phyloP scores from a whole-genome alignment of 176 grass and related monocot genomes.

The Oryza nivara region DNA sequence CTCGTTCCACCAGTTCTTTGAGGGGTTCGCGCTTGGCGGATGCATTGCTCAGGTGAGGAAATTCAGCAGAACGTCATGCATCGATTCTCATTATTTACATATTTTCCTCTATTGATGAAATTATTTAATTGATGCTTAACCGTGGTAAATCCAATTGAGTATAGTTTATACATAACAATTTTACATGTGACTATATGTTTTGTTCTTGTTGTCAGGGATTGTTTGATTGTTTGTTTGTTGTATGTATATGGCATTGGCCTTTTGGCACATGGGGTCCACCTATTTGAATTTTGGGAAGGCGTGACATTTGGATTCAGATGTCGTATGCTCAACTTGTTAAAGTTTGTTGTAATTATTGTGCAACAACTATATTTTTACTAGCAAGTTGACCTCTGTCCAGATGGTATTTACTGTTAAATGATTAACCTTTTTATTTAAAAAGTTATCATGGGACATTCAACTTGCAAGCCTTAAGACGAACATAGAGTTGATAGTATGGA shows the following conservation, averaged over 20 bases:
- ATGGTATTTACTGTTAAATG: not conserved
- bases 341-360: not conserved
- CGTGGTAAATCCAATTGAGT: not conserved
- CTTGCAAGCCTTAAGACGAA: not conserved
- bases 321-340: not conserved
- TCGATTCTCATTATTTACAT: not conserved
- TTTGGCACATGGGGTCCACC: not conserved
- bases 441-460: not conserved
- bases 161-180: not conserved
- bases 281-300: not conserved
- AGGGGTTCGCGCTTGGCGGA: slow-evolving; percentile 82
- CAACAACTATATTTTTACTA: not conserved
- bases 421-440: not conserved
- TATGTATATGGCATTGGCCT: not conserved
- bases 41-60: slow-evolving; percentile 82
- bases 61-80: not conserved
- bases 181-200: not conserved
- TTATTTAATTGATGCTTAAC: not conserved
- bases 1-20: slow-evolving; percentile 93
- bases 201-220: not conserved
- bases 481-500: not conserved
- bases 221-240: slow-evolving; percentile 10
- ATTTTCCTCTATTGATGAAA: not conserved
- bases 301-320: not conserved
- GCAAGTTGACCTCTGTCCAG: not conserved